Percentiles rank a stretch among this genome's conserved stretches.
Evolutionary conservation across 2,329 filamentous ascomycete species (phyloP).

Genomic region (Fusarium kyushuense): DNA sequence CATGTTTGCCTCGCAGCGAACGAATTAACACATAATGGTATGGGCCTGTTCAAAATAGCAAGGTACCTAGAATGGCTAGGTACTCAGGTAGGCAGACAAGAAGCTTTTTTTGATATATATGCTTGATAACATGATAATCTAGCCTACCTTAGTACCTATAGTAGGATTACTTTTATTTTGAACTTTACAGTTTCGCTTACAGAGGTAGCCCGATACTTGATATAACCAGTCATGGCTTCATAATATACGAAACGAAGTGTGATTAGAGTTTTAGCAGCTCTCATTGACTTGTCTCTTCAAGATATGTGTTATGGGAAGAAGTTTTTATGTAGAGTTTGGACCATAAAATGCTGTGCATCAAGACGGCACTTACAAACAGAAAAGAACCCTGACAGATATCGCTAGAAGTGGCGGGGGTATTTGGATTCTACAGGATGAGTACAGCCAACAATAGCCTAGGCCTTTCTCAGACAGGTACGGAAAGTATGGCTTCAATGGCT

Average conservation of each 20-base stretch:
- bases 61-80: constrained; percentile 1
- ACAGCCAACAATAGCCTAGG: neutral
- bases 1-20: neutral
- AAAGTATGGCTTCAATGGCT: neutral
- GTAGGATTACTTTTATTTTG: no score
- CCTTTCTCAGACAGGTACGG: constrained; percentile 11
- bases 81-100: neutral
- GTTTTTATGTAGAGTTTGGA: neutral
- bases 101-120: neutral
- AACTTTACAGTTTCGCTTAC: neutral
- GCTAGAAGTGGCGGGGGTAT: neutral
- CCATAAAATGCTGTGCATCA: neutral
- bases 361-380: neutral
- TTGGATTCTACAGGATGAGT: neutral
- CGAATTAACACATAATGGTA: neutral
- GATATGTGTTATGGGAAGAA: neutral
- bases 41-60: neutral
- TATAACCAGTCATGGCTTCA: neutral
- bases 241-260: neutral
- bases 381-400: constrained; percentile 4
- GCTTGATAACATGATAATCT: neutral
- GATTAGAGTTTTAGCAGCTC: neutral
- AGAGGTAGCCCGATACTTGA: neutral
- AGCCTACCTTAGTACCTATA: no score
- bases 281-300: neutral